phyloP scores from a whole-genome alignment of 805 yeast genomes.

The Suhomyces kilbournensis region DNA sequence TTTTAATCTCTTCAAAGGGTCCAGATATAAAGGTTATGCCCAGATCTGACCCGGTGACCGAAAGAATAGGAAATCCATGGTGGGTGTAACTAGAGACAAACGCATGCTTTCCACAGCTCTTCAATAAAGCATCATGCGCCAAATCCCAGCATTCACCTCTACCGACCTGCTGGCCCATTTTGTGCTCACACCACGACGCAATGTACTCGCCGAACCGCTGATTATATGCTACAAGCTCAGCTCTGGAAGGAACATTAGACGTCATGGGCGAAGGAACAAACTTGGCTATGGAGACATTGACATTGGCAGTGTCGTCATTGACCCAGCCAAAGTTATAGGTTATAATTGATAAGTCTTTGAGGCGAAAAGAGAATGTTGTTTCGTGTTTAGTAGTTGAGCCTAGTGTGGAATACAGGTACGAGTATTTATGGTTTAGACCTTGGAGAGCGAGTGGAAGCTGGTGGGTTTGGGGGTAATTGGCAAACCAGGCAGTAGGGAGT shows the following conservation, averaged over 20 bases:
- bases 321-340: constrained; percentile 41
- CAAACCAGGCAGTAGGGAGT: constrained; percentile 47
- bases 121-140: constrained; percentile 50
- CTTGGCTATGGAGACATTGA: constrained; percentile 25
- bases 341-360: constrained; percentile 41
- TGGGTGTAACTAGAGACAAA: constrained; percentile 46
- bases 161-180: constrained; percentile 47
- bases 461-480: constrained; percentile 21
- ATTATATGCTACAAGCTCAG: constrained; percentile 31
- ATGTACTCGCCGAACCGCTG: constrained; percentile 48
- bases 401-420: constrained; percentile 11
- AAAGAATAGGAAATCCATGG: constrained; percentile 46
- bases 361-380: constrained; percentile 34
- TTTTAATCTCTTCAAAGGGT: constrained; percentile 39
- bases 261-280: constrained; percentile 45
- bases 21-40: constrained; percentile 16
- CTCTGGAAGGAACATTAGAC: constrained; percentile 25
- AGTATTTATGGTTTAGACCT: constrained; percentile 32
- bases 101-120: constrained; percentile 58
- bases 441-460: constrained; percentile 37
- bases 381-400: constrained; percentile 14
- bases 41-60: constrained; percentile 18
- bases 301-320: constrained; percentile 17
- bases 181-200: constrained; percentile 53
- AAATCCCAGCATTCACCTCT: constrained; percentile 63